Conservation (phyloP, 2,329 filamentous ascomycete genomes). For the Ophiostoma sp. region DNA sequence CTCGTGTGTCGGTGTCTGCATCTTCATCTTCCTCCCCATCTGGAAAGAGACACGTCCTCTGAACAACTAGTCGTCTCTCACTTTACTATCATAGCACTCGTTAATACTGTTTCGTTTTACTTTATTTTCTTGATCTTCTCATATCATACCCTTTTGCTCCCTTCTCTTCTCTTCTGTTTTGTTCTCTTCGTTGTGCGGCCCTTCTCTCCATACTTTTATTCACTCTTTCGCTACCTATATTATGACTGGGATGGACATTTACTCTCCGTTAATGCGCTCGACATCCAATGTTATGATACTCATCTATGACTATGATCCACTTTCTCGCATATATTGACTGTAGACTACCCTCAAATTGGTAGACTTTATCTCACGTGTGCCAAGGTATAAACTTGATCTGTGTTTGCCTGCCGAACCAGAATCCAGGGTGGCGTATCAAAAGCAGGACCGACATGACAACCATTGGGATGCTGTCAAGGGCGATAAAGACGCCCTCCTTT, state of each 20-base stretch:
- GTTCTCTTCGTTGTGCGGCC: background rate
- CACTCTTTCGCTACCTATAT: too few species aligned
- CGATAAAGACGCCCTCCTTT: background rate
- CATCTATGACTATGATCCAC: background rate
- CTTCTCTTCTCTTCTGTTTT: background rate
- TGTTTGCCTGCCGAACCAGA: background rate
- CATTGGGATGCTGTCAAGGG: background rate
- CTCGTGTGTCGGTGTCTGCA: slow-evolving; percentile 34
- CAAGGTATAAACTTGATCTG: too few species aligned
- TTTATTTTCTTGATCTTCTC: background rate
- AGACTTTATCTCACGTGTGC: too few species aligned
- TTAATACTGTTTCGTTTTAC: background rate
- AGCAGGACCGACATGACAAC: background rate
- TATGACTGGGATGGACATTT: too few species aligned
- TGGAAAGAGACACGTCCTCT: slow-evolving; percentile 32
- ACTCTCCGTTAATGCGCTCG: too few species aligned
- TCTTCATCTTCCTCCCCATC: slow-evolving; percentile 42
- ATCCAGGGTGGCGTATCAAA: background rate
- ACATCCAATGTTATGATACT: background rate
- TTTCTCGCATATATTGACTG: background rate
- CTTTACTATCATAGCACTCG: too few species aligned
- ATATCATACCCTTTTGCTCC: background rate
- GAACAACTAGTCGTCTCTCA: background rate
- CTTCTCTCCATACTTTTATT: background rate
- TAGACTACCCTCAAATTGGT: too few species aligned